phyloP scores from a whole-genome alignment of 257 asterid species.

The Phtheirospermum japonicum region DNA sequence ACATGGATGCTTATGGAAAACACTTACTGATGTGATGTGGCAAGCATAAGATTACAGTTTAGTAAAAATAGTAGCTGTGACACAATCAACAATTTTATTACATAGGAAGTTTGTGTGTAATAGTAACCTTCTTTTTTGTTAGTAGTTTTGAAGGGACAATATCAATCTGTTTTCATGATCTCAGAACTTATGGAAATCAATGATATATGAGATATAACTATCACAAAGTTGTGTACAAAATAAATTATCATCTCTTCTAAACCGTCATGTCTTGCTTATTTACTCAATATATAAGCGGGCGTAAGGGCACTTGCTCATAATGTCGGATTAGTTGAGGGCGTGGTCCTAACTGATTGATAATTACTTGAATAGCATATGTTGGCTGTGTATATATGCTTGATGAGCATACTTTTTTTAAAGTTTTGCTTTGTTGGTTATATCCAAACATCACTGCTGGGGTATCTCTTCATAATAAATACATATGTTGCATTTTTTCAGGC shows the following conservation, averaged over 20 bases:
- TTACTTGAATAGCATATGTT: neutral
- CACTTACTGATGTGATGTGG: no score
- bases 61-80: no score
- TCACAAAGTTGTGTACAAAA: no score
- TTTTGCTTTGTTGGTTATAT: neutral
- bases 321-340: constrained; percentile 9
- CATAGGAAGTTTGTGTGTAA: neutral
- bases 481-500: constrained; percentile 49
- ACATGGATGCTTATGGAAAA: no score
- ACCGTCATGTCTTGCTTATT: neutral
- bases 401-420: neutral
- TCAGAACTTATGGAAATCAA: no score
- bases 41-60: no score
- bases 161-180: no score
- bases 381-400: neutral
- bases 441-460: neutral
- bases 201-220: no score
- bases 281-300: neutral
- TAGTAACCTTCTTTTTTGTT: neutral
- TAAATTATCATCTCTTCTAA: no score
- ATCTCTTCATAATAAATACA: constrained; percentile 11
- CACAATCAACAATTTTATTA: neutral
- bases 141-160: neutral
- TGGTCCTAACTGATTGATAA: neutral
- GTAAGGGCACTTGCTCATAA: constrained; percentile 2